These are phyloP conservation scores for Candolleomyces aberdarensis DNA, from an alignment of 768 basidiomycete species.

Conservation along the genomic window DNA sequence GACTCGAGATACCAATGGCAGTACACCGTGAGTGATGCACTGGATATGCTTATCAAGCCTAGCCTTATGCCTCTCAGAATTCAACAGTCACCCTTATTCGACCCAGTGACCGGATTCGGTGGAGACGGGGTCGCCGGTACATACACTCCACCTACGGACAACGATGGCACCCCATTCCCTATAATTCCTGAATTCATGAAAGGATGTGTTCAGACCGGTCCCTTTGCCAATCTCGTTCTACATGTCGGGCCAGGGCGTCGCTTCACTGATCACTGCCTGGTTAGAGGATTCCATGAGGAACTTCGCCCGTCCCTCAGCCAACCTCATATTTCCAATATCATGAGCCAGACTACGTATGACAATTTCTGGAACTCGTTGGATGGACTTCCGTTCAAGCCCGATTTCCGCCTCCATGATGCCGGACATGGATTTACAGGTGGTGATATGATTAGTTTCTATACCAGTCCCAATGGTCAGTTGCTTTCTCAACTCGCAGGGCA, in stretches of 20 bases:
- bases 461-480: constrained; percentile 4
- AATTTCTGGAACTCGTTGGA: constrained; percentile 3
- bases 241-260: background rate
- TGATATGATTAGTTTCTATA: constrained; percentile 1
- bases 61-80: background rate
- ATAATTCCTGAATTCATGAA: background rate
- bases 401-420: constrained; percentile 3
- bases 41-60: background rate
- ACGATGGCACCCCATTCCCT: background rate
- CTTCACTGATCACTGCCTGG: constrained; percentile 2
- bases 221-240: background rate
- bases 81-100: constrained; percentile 4
- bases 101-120: constrained; percentile 5
- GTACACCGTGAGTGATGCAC: background rate
- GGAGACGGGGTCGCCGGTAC: constrained; percentile 4
- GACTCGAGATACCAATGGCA: constrained; percentile 2
- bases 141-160: background rate
- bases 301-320: background rate
- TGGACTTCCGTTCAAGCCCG: background rate
- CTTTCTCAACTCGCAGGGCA: background rate
- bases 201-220: constrained; percentile 7
- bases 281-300: background rate
- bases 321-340: background rate
- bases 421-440: constrained; percentile 4
- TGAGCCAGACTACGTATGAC: constrained; percentile 4